Conservation (phyloP, 164 flowering plant species). For the Taxillus chinensis region DNA sequence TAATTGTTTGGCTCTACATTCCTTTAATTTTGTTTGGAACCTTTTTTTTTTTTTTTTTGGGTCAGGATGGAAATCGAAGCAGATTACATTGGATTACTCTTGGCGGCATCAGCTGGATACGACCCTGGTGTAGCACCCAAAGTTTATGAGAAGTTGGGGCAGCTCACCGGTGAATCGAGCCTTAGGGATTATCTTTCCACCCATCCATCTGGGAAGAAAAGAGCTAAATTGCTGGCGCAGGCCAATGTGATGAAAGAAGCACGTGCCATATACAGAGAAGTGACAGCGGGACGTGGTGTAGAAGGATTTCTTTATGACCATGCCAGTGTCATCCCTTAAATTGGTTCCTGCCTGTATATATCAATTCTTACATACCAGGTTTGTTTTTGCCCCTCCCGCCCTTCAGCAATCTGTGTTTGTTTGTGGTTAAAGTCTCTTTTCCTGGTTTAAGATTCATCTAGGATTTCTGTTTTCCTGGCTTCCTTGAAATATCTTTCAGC, state of each 20-base stretch:
- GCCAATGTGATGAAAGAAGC: slow-evolving; percentile 98
- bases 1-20: no score
- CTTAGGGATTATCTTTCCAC: slow-evolving; percentile 77
- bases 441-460: no score
- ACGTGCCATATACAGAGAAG: slow-evolving; percentile 52
- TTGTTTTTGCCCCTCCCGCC: no score
- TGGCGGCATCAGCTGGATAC: slow-evolving; percentile 86
- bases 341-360: not conserved
- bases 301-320: slow-evolving; percentile 55
- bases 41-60: not conserved
- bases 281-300: slow-evolving; percentile 44
- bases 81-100: slow-evolving; percentile 80
- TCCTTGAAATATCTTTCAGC: no score
- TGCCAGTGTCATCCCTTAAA: not conserved
- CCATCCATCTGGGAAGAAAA: slow-evolving; percentile 90
- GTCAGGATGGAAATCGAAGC: slow-evolving; percentile 97
- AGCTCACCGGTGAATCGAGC: slow-evolving; percentile 51
- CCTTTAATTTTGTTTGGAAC: no score
- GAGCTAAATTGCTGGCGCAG: slow-evolving; percentile 60
- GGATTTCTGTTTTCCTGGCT: no score
- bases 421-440: no score
- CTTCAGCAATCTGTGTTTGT: no score
- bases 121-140: slow-evolving; percentile 85
- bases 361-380: no score
- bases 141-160: slow-evolving; percentile 77